Evolutionary conservation across 2,329 filamentous ascomycete species (phyloP).

Genomic region (Pyrenophora tritici-repentis): DNA sequence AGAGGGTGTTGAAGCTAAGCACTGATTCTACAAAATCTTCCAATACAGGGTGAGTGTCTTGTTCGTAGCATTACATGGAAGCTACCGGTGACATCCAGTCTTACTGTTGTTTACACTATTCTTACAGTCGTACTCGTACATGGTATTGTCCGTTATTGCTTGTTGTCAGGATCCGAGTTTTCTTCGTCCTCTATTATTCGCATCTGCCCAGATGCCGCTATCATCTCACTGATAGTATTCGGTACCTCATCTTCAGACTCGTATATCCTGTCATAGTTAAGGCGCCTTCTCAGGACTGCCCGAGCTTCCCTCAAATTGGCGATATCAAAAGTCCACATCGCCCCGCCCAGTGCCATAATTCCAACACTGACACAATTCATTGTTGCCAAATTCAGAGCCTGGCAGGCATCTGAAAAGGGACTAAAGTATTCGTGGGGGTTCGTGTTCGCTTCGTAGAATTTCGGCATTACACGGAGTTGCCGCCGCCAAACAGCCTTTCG

Average conservation of each 20-base stretch:
- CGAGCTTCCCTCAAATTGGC: conserved; percentile 58
- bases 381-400: conserved; percentile 84
- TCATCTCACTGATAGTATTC: conserved; percentile 30
- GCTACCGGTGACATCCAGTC: not conserved
- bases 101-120: conserved; percentile 28
- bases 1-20: conserved; percentile 2
- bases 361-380: conserved; percentile 79
- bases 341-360: conserved; percentile 74
- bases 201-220: conserved; percentile 53
- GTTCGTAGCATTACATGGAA: no score
- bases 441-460: conserved; percentile 70
- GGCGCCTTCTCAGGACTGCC: conserved; percentile 62
- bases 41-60: no score
- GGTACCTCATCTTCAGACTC: conserved; percentile 48
- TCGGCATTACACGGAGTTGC: conserved; percentile 65
- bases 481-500: conserved; percentile 68
- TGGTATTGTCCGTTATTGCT: conserved; percentile 16
- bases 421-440: conserved; percentile 58
- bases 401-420: conserved; percentile 73
- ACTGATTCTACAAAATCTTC: no score
- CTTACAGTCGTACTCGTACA: conserved; percentile 27
- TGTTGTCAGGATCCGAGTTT: conserved; percentile 11
- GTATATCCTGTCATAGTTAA: conserved; percentile 59
- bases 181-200: conserved; percentile 35
- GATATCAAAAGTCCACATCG: conserved; percentile 79